Percentiles rank a stretch among this genome's conserved stretches.
These are phyloP conservation scores for Serendipita sp. DNA, from an alignment of 1,284 basidiomycete genomes.

Conservation along the genomic window DNA sequence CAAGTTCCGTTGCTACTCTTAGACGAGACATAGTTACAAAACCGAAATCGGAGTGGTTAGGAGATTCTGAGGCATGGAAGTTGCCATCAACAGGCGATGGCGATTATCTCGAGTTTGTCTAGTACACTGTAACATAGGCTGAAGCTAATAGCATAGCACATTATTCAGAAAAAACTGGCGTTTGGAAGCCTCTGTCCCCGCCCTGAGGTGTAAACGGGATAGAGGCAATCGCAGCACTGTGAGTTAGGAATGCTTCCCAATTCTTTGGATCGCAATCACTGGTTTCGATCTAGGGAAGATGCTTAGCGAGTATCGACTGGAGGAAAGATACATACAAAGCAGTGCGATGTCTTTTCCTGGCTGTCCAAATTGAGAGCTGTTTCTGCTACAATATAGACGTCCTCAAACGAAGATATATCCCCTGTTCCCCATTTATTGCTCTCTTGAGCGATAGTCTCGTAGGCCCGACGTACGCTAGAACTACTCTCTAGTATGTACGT, in stretches of 20 bases:
- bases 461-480: neutral
- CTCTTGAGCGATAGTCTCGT: neutral
- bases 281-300: neutral
- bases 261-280: neutral
- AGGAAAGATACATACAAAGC: neutral
- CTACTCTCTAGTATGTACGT: neutral
- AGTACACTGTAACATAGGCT: neutral
- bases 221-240: neutral
- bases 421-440: neutral
- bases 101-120: slow-evolving; percentile 1
- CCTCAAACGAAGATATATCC: neutral
- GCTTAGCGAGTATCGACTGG: neutral
- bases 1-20: slow-evolving; percentile 9
- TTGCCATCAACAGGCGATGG: neutral
- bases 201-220: neutral
- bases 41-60: slow-evolving; percentile 13
- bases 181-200: neutral
- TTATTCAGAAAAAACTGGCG: neutral
- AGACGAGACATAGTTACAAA: neutral
- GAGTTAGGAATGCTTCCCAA: neutral
- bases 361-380: neutral
- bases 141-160: neutral
- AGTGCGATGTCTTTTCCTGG: neutral
- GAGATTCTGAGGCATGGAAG: slow-evolving; percentile 13
- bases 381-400: neutral